Evolutionary conservation across 805 yeast species (phyloP), one percentile per base, ranked within the genome.

Genomic region (Candida cerambycidarum): DNA sequence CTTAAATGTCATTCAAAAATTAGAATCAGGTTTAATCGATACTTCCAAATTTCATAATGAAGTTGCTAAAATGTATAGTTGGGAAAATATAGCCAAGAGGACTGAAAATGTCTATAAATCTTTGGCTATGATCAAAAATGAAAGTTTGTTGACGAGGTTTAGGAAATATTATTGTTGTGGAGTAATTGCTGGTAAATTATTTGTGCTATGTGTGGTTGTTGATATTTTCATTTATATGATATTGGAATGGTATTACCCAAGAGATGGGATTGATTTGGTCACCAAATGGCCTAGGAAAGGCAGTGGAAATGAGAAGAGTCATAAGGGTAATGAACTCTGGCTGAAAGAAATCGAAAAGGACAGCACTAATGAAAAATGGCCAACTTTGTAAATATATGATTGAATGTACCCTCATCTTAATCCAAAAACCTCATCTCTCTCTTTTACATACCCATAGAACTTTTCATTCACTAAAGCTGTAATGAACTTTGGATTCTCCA

Each of bases 21-120:
- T 89, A 25, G 74, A 79, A 44, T 67, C 76, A 1, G 78, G 78
- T 4, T 56, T 69, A 33, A 77, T 89, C 0, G 87, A 90, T 54
- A 83, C 96, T 0, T 73, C 83, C 0, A 65, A 61, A 6, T 93
- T 93, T 60, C 98, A 93, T 61, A 71, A 77, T 1, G 86, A 85
- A 50, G 83, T 93, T 16, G 76, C 78, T 25, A 61, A 70, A 27
- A 88, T 93, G 93, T 93, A 93, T 62, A 86, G 88, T 55, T 93
- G 99, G 99, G 70, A 68, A 43, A 85, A 90, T 55, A 85, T 93
- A 15, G 98, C 99, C 0, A 65, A 65, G 37, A 69, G 99, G 35
- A 93, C 99, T 0, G 95, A 88, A 53, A 67, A 65, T 13, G 97
- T 93, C 3, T 93, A 93, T 63, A 70, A 80, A 37, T 64, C 76